phyloP scores from a whole-genome alignment of 83 land plant genomes.

The Larix sibirica region DNA sequence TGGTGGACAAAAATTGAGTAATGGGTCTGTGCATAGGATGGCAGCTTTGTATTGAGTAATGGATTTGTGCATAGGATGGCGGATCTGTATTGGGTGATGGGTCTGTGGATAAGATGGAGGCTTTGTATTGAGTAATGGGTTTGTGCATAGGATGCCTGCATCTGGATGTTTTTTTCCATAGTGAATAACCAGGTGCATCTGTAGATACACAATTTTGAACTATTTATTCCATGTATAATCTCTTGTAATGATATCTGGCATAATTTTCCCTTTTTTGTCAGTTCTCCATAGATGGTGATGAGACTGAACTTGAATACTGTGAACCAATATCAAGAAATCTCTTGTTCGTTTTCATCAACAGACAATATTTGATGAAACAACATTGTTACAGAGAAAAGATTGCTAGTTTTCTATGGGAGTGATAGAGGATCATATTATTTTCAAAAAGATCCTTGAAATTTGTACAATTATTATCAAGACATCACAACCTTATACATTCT shows the following conservation, averaged over 20 bases:
- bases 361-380: neutral
- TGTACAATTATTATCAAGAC: neutral
- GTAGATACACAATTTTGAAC: neutral
- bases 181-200: neutral
- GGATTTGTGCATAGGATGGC: neutral
- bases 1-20: neutral
- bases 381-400: neutral
- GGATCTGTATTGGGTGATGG: neutral
- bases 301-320: neutral
- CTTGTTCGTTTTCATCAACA: neutral
- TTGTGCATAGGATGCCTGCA: neutral
- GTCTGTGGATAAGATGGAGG: too few relatives aligned
- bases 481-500: neutral
- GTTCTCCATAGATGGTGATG: neutral
- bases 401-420: neutral
- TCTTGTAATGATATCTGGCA: neutral
- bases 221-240: neutral
- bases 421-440: slow-evolving; percentile 4
- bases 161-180: neutral
- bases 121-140: too few relatives aligned
- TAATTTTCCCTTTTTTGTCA: neutral
- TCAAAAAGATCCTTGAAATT: neutral
- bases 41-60: too few relatives aligned
- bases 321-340: neutral
- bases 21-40: too few relatives aligned